Conservation (phyloP, 2,329 filamentous ascomycete species). For the Aspergillus brunneoviolaceus region DNA sequence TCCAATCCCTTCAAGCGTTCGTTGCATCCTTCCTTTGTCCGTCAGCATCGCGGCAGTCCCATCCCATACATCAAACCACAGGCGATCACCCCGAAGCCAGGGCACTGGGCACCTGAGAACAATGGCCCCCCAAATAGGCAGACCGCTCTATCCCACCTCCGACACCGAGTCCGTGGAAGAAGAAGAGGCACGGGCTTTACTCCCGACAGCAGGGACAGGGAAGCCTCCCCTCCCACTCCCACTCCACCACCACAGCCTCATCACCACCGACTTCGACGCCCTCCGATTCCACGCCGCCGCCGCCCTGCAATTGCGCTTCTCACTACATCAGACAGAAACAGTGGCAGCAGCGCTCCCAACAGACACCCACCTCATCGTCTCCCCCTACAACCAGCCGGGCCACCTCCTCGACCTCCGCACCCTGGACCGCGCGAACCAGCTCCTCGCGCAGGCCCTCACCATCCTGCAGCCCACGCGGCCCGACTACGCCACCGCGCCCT, state of each 20-base stretch:
- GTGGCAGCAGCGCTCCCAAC: slow-evolving; percentile 6
- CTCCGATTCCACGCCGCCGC: slow-evolving; percentile 38
- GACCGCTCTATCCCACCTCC: slow-evolving; percentile 2
- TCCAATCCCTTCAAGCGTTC: neutral
- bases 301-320: slow-evolving; percentile 29
- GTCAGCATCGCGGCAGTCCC: neutral
- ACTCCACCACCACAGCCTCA: slow-evolving; percentile 31
- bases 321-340: neutral
- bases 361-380: slow-evolving; percentile 58
- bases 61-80: neutral
- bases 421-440: slow-evolving; percentile 63
- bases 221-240: neutral
- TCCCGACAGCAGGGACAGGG: no score
- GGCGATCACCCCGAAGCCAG: neutral
- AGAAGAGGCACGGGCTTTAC: neutral
- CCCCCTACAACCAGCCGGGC: slow-evolving; percentile 69
- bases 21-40: neutral
- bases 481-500: slow-evolving; percentile 76
- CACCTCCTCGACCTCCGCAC: slow-evolving; percentile 73
- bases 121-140: slow-evolving; percentile 15
- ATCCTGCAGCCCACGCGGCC: slow-evolving; percentile 60
- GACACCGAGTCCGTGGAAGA: neutral
- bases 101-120: neutral
- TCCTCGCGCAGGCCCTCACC: slow-evolving; percentile 71
- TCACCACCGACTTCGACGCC: slow-evolving; percentile 35